phyloP scores from a whole-genome alignment of 306 rosid genomes.

The Cicer cuneatum region DNA sequence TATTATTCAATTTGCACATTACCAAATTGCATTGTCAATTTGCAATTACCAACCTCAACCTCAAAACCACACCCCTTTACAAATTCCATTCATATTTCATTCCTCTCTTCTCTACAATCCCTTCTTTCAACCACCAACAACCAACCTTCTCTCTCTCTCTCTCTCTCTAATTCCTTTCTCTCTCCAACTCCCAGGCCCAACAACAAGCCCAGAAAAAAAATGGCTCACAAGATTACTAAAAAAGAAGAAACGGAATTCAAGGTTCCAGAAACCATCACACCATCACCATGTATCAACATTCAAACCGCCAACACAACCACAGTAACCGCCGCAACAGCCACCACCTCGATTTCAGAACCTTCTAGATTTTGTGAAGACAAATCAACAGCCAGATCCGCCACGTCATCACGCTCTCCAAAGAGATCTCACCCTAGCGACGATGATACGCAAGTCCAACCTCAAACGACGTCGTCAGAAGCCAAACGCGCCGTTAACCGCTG shows the following conservation, averaged over 20 bases:
- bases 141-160: background rate
- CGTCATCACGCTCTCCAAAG: conserved; percentile 55
- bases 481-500: conserved; percentile 79
- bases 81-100: background rate
- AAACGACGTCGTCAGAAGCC: conserved; percentile 43
- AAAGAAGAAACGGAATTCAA: conserved; percentile 87
- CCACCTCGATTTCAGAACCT: no score
- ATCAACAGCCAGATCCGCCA: conserved; percentile 49
- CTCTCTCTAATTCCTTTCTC: no score
- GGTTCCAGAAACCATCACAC: conserved; percentile 70
- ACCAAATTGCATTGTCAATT: conserved; percentile 14
- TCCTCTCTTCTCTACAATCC: conserved; percentile 29
- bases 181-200: no score
- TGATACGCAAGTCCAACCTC: background rate
- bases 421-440: conserved; percentile 45
- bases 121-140: conserved; percentile 43
- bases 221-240: conserved; percentile 82
- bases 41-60: conserved; percentile 53
- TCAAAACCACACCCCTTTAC: background rate
- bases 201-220: background rate
- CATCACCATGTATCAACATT: conserved; percentile 55
- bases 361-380: conserved; percentile 58
- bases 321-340: conserved; percentile 11
- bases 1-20: conserved; percentile 20
- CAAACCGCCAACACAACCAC: conserved; percentile 27